Evolutionary conservation across 1,284 basidiomycete species (phyloP).

Genomic region (Trametes pubescens): DNA sequence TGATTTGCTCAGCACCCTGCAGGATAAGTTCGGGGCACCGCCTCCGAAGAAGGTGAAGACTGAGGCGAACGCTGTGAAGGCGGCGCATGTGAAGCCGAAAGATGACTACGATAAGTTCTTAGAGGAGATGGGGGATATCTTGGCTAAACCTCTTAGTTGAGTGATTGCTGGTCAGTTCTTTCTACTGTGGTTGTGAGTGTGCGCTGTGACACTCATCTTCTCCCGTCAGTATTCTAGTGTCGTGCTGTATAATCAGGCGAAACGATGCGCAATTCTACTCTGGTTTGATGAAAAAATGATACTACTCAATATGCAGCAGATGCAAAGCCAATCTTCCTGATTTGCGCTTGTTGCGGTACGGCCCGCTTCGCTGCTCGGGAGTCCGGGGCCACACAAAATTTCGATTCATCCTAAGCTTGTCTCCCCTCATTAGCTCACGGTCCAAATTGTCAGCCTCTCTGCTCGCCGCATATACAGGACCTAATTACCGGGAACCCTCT

Average conservation of each 20-base stretch:
- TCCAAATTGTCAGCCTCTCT: not conserved
- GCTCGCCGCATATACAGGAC: not conserved
- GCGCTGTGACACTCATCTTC: not conserved
- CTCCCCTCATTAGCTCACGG: not conserved
- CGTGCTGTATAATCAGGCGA: no score
- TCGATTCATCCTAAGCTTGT: no score
- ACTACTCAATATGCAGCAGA: no score
- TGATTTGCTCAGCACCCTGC: conserved; percentile 70
- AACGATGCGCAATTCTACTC: no score
- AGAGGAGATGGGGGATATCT: conserved; percentile 75
- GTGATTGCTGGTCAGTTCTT: not conserved
- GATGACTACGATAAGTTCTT: conserved; percentile 82
- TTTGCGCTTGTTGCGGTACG: no score
- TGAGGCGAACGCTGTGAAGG: conserved; percentile 17
- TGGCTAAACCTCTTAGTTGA: conserved; percentile 15
- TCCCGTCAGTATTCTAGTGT: not conserved
- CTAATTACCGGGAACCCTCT: not conserved
- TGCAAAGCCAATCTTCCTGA: no score
- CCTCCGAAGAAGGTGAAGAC: conserved; percentile 45
- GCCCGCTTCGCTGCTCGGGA: no score
- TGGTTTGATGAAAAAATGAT: no score
- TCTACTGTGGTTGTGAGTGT: not conserved
- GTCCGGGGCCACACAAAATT: no score
- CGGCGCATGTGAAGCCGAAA: conserved; percentile 49
- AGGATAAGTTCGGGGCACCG: conserved; percentile 55